phyloP scores from a whole-genome alignment of 2,329 filamentous ascomycete species.

The Dothistroma pini region DNA sequence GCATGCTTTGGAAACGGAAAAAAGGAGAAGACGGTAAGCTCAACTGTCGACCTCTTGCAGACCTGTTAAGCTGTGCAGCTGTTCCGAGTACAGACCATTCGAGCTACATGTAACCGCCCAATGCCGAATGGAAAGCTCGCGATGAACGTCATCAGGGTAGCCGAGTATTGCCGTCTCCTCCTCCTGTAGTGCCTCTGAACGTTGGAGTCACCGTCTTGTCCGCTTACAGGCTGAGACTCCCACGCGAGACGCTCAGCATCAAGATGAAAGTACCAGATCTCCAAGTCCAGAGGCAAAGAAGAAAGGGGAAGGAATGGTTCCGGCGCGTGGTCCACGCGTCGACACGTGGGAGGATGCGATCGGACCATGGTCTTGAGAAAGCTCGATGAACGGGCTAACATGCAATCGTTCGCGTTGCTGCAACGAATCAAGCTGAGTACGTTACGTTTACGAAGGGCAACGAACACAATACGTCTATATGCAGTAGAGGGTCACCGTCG shows the following conservation, averaged over 20 bases:
- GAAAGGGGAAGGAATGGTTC: not conserved
- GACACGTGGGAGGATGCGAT: not conserved
- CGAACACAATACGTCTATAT: not conserved
- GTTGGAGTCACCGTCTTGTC: not conserved
- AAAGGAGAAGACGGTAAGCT: not conserved
- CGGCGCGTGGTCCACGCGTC: not conserved
- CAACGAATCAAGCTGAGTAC: not conserved
- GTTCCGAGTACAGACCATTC: not conserved
- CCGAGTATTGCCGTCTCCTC: not conserved
- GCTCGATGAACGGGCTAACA: not conserved
- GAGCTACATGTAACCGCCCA: not conserved
- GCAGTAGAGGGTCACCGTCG: not conserved
- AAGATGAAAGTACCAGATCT: not conserved
- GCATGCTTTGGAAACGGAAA: slow-evolving; percentile 11
- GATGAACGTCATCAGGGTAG: not conserved
- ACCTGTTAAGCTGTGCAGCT: slow-evolving; percentile 4
- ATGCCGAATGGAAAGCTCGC: not conserved
- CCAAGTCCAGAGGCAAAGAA: not conserved
- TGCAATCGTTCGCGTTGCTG: not conserved
- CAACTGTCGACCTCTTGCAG: not conserved
- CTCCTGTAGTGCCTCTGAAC: not conserved
- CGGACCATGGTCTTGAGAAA: not conserved
- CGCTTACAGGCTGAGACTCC: not conserved
- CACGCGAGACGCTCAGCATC: not conserved
- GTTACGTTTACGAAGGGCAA: not conserved